phyloP scores from a whole-genome alignment of 805 yeast species.

The Millerozyma miso region DNA sequence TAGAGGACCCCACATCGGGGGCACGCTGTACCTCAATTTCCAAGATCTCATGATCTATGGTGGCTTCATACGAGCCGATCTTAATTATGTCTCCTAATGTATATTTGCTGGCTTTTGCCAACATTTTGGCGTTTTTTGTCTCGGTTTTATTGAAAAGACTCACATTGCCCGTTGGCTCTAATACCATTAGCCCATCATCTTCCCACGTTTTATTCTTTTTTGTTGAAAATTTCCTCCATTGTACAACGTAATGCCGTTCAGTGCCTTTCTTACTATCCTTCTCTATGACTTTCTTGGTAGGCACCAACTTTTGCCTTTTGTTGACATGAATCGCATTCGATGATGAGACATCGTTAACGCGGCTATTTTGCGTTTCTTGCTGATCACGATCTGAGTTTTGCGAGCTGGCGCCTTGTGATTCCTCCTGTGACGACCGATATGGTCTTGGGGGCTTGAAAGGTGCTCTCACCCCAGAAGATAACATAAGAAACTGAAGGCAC shows the following conservation, averaged over 20 bases:
- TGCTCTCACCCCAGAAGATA: conserved; percentile 17
- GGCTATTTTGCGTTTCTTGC: neutral
- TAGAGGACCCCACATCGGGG: neutral
- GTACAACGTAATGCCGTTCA: conserved; percentile 27
- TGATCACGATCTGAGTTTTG: neutral
- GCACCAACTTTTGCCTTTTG: neutral
- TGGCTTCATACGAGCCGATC: conserved; percentile 60
- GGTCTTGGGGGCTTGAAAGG: conserved; percentile 53
- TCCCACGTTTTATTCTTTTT: conserved; percentile 94
- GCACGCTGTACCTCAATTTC: neutral
- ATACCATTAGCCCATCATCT: conserved; percentile 69
- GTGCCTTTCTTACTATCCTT: neutral
- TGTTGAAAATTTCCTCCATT: conserved; percentile 67
- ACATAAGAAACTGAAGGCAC: neutral
- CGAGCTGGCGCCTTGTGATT: neutral
- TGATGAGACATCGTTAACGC: neutral
- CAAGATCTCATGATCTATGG: conserved; percentile 46
- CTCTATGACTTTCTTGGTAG: neutral
- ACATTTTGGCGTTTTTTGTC: conserved; percentile 16
- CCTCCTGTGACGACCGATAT: neutral
- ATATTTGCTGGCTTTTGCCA: conserved; percentile 19
- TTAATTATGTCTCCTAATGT: conserved; percentile 4
- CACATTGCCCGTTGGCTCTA: conserved; percentile 18
- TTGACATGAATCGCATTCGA: neutral
- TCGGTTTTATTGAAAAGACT: conserved; percentile 27